These are phyloP conservation scores for Corymbia calophylla DNA, from an alignment of 441 rosid species.

Conservation along the genomic window DNA sequence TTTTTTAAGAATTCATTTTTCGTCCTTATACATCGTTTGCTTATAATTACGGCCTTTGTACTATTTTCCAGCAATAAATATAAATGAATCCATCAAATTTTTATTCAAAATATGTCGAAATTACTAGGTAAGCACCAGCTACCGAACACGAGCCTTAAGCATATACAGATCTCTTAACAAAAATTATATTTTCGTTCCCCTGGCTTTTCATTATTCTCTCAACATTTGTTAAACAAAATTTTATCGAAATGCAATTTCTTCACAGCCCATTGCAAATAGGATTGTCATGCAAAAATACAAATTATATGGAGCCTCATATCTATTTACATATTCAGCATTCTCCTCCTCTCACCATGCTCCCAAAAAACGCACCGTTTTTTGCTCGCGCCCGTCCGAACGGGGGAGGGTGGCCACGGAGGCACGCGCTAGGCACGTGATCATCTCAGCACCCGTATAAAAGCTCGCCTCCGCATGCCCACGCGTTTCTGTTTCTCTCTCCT, in stretches of 20 bases:
- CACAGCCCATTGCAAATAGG: not conserved
- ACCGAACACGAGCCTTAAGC: not conserved
- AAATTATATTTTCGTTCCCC: rapidly evolving
- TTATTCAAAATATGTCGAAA: not conserved
- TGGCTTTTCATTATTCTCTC: rapidly evolving
- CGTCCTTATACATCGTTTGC: not conserved
- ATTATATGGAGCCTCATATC: not conserved
- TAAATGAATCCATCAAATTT: not conserved
- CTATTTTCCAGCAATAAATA: not conserved
- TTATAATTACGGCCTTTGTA: not conserved
- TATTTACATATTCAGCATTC: not conserved
- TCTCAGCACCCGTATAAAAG: rapidly evolving
- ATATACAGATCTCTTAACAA: not conserved
- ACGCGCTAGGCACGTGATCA: not conserved
- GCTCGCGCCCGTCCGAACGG: not conserved
- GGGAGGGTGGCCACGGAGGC: not conserved
- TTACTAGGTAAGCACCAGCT: rapidly evolving
- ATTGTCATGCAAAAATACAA: not conserved
- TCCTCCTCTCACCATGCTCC: not conserved
- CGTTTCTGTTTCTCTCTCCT: rapidly evolving
- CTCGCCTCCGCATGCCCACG: not conserved
- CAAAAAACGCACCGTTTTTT: not conserved
- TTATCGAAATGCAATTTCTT: rapidly evolving
- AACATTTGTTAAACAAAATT: not conserved
- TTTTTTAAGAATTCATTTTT: not conserved